Evolutionary conservation across 2,329 filamentous ascomycete species (phyloP).

Genomic region (Fusarium brachygibbosum): DNA sequence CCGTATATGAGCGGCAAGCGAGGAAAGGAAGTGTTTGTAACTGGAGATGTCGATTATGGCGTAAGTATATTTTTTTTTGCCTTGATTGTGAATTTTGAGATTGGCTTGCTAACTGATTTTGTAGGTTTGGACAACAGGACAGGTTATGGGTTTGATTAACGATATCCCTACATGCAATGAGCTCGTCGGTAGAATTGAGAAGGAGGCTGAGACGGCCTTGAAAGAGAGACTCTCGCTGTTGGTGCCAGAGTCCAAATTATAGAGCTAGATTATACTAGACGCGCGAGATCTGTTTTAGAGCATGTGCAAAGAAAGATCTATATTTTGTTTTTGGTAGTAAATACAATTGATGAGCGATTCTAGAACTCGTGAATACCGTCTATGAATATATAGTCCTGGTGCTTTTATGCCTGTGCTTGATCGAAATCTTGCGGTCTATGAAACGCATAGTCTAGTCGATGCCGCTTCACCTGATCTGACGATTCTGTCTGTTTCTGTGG

Average conservation of each 20-base stretch:
- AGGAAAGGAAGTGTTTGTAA: slow-evolving; percentile 90
- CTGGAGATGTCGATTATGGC: slow-evolving; percentile 90
- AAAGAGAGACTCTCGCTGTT: slow-evolving; percentile 70
- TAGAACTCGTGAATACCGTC: slow-evolving; percentile 8
- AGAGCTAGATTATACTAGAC: slow-evolving; percentile 42
- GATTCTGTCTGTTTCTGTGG: slow-evolving; percentile 6
- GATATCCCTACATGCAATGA: slow-evolving; percentile 83
- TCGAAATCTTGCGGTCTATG: slow-evolving; percentile 37
- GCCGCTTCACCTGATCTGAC: slow-evolving; percentile 27
- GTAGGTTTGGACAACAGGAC: slow-evolving; percentile 95
- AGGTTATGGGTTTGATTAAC: slow-evolving; percentile 91
- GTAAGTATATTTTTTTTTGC: slow-evolving; percentile 66
- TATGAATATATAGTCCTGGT: slow-evolving; percentile 11
- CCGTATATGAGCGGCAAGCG: slow-evolving; percentile 91
- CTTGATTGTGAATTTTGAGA: neutral
- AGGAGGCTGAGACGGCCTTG: slow-evolving; percentile 77
- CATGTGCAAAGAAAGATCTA: slow-evolving; percentile 9
- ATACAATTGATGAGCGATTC: slow-evolving; percentile 16
- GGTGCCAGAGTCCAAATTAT: slow-evolving; percentile 71
- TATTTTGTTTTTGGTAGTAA: slow-evolving; percentile 1
- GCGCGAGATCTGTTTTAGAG: slow-evolving; percentile 23
- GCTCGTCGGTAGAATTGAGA: slow-evolving; percentile 80
- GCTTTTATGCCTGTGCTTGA: slow-evolving; percentile 10
- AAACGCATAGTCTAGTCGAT: slow-evolving; percentile 44
- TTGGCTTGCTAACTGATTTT: slow-evolving; percentile 31